Conservation (phyloP, 208 protist genomes). For the Crithidia acanthocephali region DNA sequence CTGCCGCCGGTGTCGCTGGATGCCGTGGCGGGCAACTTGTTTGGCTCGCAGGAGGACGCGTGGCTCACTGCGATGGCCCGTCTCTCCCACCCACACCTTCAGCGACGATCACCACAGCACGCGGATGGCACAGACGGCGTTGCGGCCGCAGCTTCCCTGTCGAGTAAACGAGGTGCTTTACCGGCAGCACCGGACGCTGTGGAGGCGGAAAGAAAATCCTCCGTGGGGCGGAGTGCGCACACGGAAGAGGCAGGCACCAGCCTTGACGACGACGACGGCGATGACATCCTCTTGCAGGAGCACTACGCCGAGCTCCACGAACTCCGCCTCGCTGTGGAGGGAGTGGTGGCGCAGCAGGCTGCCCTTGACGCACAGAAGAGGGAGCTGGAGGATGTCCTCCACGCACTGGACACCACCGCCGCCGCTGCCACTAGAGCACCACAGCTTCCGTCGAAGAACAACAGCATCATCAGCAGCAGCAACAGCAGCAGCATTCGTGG, state of each 20-base stretch:
- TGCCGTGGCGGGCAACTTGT: slow-evolving; percentile 28
- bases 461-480: too few species aligned
- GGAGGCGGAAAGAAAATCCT: too few species aligned
- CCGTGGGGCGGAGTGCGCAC: too few species aligned
- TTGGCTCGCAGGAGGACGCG: slow-evolving; percentile 2
- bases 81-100: slow-evolving; percentile 18
- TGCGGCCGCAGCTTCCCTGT: too few species aligned
- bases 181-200: too few species aligned
- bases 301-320: slow-evolving; percentile 8
- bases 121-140: too few species aligned
- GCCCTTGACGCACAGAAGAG: slow-evolving; percentile 15
- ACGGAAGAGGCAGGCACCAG: too few species aligned
- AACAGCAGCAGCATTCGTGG: too few species aligned
- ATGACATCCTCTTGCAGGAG: background rate
- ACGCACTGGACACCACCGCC: slow-evolving; percentile 18
- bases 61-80: slow-evolving; percentile 10
- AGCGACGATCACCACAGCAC: background rate
- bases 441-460: too few species aligned
- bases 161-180: too few species aligned
- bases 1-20: slow-evolving; percentile 8
- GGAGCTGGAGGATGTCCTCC: slow-evolving; percentile 23
- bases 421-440: too few species aligned
- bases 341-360: slow-evolving; percentile 20
- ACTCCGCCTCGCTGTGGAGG: slow-evolving; percentile 15
- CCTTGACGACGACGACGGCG: too few species aligned